Evolutionary conservation across 768 basidiomycete species (phyloP), one percentile per base, ranked within the genome.

Genomic region (Filobasidium wieringae): DNA sequence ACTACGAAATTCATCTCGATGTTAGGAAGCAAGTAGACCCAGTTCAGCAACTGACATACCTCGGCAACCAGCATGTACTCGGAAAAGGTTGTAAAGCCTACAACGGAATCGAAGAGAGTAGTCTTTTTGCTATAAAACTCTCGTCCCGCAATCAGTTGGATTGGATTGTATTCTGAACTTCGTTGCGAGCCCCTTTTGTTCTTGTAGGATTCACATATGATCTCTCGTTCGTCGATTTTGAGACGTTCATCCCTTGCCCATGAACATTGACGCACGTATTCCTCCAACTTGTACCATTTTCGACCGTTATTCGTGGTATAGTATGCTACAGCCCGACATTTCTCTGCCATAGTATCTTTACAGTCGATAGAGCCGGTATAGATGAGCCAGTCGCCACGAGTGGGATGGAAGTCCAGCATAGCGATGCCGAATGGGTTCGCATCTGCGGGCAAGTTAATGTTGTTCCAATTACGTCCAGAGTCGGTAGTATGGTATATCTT

Each of bases 21-120:
- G n/a, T n/a, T n/a, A n/a, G n/a, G n/a, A n/a, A n/a, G n/a, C n/a
- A n/a, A n/a, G n/a, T n/a, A n/a, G n/a, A n/a, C n/a, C n/a, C n/a
- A n/a, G 47, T 19, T 9, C 30, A 14, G 14, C 15, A 8, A 19
- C 39, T n/a, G 22, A 55, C 83, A 53, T 39, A 95, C 89, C 80
- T 91, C 85, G 24, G 93, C 95, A 30, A 96, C 93, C 43, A 97
- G 83, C 70, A 97, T 79, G 72, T 87, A 99, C 76, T 99, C 89
- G 0, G 88, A 88, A 74, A 99, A 99, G 11, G 69, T 71, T 1
- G 95, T 85, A 76, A 92, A 96, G 7, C 95, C 95, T 63, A 90
- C 89, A 54, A 99, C 84, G 40, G 82, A 78, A 45, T 88, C 81
- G 67, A 97, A 99, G 22, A 95, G 72, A 69, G 81, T 86, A 61